These are phyloP conservation scores for Tulasnella sp. DNA, from an alignment of 768 basidiomycete species.

Conservation along the genomic window DNA sequence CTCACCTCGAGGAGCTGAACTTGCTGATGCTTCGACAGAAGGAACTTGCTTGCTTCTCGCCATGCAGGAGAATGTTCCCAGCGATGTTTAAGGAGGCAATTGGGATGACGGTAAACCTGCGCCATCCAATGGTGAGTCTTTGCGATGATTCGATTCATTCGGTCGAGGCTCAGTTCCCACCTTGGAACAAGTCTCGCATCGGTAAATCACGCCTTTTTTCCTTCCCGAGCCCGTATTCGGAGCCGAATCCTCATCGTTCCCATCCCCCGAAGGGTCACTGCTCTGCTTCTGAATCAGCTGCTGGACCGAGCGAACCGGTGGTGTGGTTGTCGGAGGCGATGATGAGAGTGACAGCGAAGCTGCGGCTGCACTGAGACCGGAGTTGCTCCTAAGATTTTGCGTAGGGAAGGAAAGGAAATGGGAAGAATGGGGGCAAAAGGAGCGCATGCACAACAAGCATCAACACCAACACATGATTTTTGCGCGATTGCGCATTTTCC, in stretches of 20 bases:
- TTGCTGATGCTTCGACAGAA: slow-evolving; percentile 93
- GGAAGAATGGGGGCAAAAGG: neutral
- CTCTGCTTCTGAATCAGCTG: slow-evolving; percentile 4
- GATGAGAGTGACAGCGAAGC: slow-evolving; percentile 39
- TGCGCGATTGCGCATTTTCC: slow-evolving; percentile 3
- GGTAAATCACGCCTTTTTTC: slow-evolving; percentile 78
- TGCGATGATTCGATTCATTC: neutral
- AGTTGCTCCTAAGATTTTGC: slow-evolving; percentile 5
- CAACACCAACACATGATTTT: neutral
- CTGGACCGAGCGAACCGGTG: slow-evolving; percentile 18
- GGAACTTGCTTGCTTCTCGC: slow-evolving; percentile 84
- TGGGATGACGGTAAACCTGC: slow-evolving; percentile 58
- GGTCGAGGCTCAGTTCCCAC: slow-evolving; percentile 33
- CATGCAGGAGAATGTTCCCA: slow-evolving; percentile 98
- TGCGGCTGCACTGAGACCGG: slow-evolving; percentile 23
- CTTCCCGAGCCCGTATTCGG: slow-evolving; percentile 39
- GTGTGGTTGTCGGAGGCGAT: slow-evolving; percentile 27
- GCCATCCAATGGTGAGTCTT: neutral
- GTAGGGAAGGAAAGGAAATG: neutral
- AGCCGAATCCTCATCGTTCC: slow-evolving; percentile 25
- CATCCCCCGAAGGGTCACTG: slow-evolving; percentile 3
- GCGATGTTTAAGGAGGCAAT: slow-evolving; percentile 92
- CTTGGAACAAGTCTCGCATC: slow-evolving; percentile 93
- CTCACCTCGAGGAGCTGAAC: slow-evolving; percentile 89
- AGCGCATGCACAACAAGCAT: slow-evolving; percentile 1